Base-by-base conservation (phyloP, 768 basidiomycete species). In the Mrakia blollopis region DNA sequence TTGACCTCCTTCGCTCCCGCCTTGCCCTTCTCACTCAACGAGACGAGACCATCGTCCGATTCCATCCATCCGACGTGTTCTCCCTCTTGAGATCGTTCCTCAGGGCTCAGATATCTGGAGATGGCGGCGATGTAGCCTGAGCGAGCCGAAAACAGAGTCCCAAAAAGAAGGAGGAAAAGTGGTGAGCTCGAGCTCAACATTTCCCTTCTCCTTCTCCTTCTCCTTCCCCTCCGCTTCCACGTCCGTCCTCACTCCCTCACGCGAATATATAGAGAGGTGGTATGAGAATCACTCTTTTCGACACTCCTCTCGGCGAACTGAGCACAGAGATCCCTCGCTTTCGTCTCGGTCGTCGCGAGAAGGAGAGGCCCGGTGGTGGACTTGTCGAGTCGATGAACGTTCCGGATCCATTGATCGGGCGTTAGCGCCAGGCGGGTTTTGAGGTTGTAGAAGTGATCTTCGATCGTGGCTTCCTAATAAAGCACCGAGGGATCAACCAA, bases 301-400 rank as follows among this genome's bases (percentile, higher is more conserved):
- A 77, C n/a, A 1, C 2, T n/a, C 50, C 62, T 50, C 28, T 35
- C 23, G 21, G 7, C 18, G 18, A 77, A 77, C 39, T 73, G 71
- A 0, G 32, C 30, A 9, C 50, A 44, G 14, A 77, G 37, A n/a
- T 77, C 76, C 72, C n/a, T 60, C 16, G 76, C 76, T 44, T 73
- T 73, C 35, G 13, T 11, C 35, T 32, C 47, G 0, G 57, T 73
- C 25, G 63, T 44, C 6, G 76, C 76, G 21, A 77, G 39, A 8
- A 77, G 25, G 8, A 77, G 37, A 0, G 76, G 76, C 0, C 76
- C 76, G 21, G 71, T 72, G 3, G 71, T 72, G 37, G 71, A 44
- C 44, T 77, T 77, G 72, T 77, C 76, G 37, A 77, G 72, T 10
- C 76, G 71, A 39, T 77, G 76, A 23, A 77, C 50, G 16, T 47